Evolutionary conservation across 2,329 filamentous ascomycete species (phyloP), one percentile per base, ranked within the genome.

Genomic region (Biscogniauxia sp.): DNA sequence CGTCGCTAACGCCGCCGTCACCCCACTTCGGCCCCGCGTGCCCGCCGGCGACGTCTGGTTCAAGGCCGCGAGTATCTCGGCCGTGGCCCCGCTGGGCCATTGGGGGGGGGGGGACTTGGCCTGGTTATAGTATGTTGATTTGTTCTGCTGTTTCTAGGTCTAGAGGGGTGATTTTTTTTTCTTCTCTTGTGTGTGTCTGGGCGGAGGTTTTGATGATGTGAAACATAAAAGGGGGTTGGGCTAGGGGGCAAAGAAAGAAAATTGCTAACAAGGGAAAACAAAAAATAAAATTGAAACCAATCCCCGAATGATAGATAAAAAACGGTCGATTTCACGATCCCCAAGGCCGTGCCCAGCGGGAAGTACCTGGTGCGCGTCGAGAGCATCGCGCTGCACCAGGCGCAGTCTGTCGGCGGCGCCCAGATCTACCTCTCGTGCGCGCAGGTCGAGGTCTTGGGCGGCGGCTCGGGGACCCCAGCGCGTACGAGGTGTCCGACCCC

Each of bases 291-390:
- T n/a, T n/a, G n/a, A n/a, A n/a, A n/a, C n/a, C n/a, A n/a, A n/a
- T n/a, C n/a, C n/a, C n/a, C n/a, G n/a, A n/a, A n/a, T n/a, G n/a
- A 45, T 52, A 70, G 68, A 69, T 62, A 69, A 69, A 59, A 64
- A 69, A 51, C 55, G 41, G 67, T 72, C 26, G 66, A 67, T 56
- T 73, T 79, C 59, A 72, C 69, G 13, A 70, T 77, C 54, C 74
- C 74, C 50, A 65, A 63, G 53, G 68, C 63, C 52, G 59, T 73
- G 9, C 74, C 74, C 1, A 69, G 66, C 57, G 74, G 75, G 20
- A 70, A 74, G 52, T 77, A 77, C 61, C 70, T 76, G 1, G 66
- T 76, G 23, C 71, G 75, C 50, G 70, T 75, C 5, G 74, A 76
- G 58, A 72, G 72, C 28, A 69, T 76, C 57, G 73, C 69, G 3